A percentile compares a stretch with the other conserved stretches of the same genome.
These are phyloP conservation scores for Ophiostoma angusticollis DNA, from an alignment of 2,329 filamentous ascomycete genomes.

Conservation along the genomic window DNA sequence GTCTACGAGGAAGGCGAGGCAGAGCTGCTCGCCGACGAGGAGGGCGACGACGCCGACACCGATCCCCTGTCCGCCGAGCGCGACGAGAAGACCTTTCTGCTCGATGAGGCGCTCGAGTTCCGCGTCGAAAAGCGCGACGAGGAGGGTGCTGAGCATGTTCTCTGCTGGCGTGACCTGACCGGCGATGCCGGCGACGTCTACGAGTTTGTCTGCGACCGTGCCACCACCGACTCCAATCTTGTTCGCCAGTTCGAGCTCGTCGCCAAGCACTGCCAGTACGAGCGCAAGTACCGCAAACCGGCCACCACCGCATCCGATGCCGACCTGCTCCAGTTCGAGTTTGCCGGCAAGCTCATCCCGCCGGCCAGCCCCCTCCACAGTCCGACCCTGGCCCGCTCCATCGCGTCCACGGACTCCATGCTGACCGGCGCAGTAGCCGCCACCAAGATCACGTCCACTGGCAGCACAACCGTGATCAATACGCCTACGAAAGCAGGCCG, in stretches of 20 bases:
- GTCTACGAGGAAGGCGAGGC: conserved; percentile 97
- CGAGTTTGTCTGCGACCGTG: conserved; percentile 82
- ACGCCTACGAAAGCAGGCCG: conserved; percentile 17
- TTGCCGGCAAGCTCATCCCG: conserved; percentile 52
- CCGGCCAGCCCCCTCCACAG: conserved; percentile 50
- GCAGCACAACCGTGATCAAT: conserved; percentile 16
- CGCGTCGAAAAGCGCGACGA: conserved; percentile 58
- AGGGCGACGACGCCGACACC: conserved; percentile 65
- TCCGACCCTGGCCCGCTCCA: conserved; percentile 40
- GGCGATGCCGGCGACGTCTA: conserved; percentile 92
- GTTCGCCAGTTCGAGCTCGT: conserved; percentile 70
- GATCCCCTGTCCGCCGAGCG: conserved; percentile 67
- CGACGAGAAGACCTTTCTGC: conserved; percentile 92
- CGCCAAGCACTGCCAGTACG: conserved; percentile 91
- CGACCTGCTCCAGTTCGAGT: conserved; percentile 74
- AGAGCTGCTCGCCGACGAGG: conserved; percentile 79
- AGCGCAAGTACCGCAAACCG: conserved; percentile 78
- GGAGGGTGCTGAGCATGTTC: conserved; percentile 66
- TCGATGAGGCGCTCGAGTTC: conserved; percentile 86
- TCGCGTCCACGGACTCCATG: conserved; percentile 47
- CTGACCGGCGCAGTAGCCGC: conserved; percentile 36
- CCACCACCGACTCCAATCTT: conserved; percentile 38
- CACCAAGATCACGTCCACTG: conserved; percentile 29
- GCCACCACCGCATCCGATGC: conserved; percentile 68
- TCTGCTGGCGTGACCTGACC: conserved; percentile 91